Evolutionary conservation across 306 rosid genomes (phyloP), one percentile per base, ranked within the genome.

Genomic region (Cicer yamashitae): DNA sequence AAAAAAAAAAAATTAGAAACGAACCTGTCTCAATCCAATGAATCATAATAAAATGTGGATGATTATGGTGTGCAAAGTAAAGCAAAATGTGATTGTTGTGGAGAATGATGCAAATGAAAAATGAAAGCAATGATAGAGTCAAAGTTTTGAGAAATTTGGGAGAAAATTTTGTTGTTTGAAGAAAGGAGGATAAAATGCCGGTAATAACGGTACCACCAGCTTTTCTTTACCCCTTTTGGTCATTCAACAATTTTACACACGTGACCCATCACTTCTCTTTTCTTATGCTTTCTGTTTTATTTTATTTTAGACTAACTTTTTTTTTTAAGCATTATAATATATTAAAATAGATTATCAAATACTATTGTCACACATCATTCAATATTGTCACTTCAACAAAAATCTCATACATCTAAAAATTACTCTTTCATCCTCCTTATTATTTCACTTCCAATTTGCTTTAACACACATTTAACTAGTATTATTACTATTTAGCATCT

Each of bases 161-260:
- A 81, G 84, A 76, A 77, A 45, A 11, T 61, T 60, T 44, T 72
- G 79, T 39, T 10, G 30, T 69, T 18, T 48, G 7, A 17, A 17
- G 59, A 30, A 70, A 73, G 15, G 87, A 81, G 89, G 77, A 82
- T 78, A 79, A 77, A 44, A 48, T 82, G 89, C 79, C 90, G 81
- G 25, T 53, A 74, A 78, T 57, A 60, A 67, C 67, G 86, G 76
- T 61, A 62, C 43, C 40, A 4, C 10, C 18, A 50, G 12, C 5
- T 70, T 78, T 41, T 61, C 6, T 50, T 61, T 60, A 10, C 77
- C 58, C 48, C 38, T 70, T 61, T 60, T 50, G 20, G 51, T 15
- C 62, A 58, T 22, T 54, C 40, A 66, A 67, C n/a, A 9, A 34
- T 9, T 34, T 12, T 70, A 30, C 37, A 62, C 25, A 14, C 50